Percentiles rank a stretch among this genome's conserved stretches.
Conservation (phyloP, 441 rosid species). For the Syzygium malaccense region DNA sequence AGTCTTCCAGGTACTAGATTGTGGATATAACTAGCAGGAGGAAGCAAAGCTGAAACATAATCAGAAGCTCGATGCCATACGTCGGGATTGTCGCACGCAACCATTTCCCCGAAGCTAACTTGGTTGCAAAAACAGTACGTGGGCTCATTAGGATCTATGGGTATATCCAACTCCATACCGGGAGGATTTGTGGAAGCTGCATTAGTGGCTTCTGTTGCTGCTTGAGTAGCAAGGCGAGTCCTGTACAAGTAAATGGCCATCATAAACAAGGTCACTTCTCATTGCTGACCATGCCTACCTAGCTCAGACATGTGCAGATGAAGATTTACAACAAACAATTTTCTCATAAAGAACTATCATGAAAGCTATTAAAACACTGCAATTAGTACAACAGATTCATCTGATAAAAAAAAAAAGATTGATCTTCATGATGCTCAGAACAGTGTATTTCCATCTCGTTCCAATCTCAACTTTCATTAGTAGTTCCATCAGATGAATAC, state of each 20-base stretch:
- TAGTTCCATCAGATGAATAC: neutral
- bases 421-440: neutral
- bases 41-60: neutral
- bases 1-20: neutral
- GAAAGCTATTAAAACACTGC: neutral
- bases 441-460: neutral
- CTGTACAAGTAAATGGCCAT: constrained; percentile 25
- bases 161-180: constrained; percentile 84
- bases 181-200: constrained; percentile 48
- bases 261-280: neutral
- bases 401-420: neutral
- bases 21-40: neutral
- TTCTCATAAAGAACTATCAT: neutral
- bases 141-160: constrained; percentile 98
- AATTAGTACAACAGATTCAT: neutral
- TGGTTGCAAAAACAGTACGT: constrained; percentile 96
- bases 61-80: constrained; percentile 23
- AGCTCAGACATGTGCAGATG: neutral
- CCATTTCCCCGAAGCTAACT: constrained; percentile 97
- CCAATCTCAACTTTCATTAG: neutral
- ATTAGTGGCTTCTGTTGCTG: constrained; percentile 29
- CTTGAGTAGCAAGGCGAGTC: constrained; percentile 59
- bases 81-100: constrained; percentile 88
- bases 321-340: neutral
- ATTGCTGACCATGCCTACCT: neutral